These are phyloP conservation scores for Leucosporidium yakuticum DNA, from an alignment of 768 basidiomycete species.

Conservation along the genomic window DNA sequence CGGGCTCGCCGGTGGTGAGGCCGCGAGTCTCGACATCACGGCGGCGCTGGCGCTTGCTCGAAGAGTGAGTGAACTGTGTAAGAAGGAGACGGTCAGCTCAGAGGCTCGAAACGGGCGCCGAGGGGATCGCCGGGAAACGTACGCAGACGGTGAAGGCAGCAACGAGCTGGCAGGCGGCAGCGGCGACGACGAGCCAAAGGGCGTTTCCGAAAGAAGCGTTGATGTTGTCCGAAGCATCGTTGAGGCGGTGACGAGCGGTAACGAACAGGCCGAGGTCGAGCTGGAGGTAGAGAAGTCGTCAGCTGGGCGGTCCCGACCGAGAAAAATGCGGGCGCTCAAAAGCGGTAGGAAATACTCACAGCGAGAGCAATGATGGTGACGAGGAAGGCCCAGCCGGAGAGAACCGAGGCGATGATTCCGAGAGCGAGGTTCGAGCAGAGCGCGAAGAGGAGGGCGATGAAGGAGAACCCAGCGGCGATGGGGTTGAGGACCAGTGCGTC, in stretches of 20 bases:
- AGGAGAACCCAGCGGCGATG: slow-evolving; percentile 42
- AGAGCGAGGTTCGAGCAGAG: slow-evolving; percentile 40
- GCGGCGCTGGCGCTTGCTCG: too few species aligned
- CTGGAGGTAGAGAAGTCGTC: background rate
- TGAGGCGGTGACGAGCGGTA: slow-evolving; percentile 17
- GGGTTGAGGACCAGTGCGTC: slow-evolving; percentile 43
- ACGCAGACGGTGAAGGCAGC: slow-evolving; percentile 23
- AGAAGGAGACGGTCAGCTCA: too few species aligned
- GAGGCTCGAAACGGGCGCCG: too few species aligned
- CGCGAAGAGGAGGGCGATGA: slow-evolving; percentile 43
- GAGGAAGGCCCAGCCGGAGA: slow-evolving; percentile 41
- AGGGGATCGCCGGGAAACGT: too few species aligned
- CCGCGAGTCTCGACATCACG: too few species aligned
- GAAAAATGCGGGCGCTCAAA: slow-evolving; percentile 8
- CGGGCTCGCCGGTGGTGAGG: too few species aligned
- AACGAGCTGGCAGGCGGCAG: slow-evolving; percentile 16
- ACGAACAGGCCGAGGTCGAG: slow-evolving; percentile 30
- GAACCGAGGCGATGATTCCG: slow-evolving; percentile 41
- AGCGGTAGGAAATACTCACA: slow-evolving; percentile 41
- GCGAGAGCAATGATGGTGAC: slow-evolving; percentile 41
- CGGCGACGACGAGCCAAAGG: slow-evolving; percentile 31
- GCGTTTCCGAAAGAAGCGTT: background rate
- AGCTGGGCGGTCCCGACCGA: too few species aligned
- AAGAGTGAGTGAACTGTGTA: too few species aligned
- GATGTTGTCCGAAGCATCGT: background rate